A percentile compares a stretch with the other conserved stretches of the same genome.
Evolutionary conservation across 1,139 yeast species (phyloP).

Genomic region (Candida glucosophila): DNA sequence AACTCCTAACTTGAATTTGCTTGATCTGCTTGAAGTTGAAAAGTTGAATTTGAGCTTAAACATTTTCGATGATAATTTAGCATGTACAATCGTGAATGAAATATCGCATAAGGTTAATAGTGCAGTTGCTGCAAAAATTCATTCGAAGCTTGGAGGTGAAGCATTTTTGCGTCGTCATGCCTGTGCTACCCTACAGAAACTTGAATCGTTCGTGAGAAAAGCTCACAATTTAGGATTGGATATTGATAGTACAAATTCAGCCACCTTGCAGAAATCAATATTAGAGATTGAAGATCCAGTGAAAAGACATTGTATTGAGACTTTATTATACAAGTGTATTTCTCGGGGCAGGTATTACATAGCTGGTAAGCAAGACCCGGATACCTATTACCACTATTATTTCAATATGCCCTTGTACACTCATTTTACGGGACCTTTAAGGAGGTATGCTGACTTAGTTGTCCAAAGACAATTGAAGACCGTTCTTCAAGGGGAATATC

Average conservation of each 20-base stretch:
- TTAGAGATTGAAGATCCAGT: constrained; percentile 54
- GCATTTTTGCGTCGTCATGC: constrained; percentile 86
- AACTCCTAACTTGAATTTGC: constrained; percentile 53
- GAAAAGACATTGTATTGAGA: constrained; percentile 69
- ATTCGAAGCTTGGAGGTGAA: constrained; percentile 67
- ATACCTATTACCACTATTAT: constrained; percentile 69
- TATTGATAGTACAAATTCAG: constrained; percentile 68
- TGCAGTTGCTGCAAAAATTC: constrained; percentile 76
- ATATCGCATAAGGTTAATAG: constrained; percentile 73
- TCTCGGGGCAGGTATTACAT: constrained; percentile 78
- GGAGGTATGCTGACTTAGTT: constrained; percentile 85
- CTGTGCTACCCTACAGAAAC: constrained; percentile 72
- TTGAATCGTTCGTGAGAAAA: constrained; percentile 71
- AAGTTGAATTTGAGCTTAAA: constrained; percentile 63
- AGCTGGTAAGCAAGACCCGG: constrained; percentile 84
- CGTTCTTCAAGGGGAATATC: constrained; percentile 33
- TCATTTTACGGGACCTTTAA: constrained; percentile 87
- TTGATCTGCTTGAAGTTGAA: constrained; percentile 83
- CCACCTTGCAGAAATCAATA: constrained; percentile 66
- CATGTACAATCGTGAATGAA: constrained; percentile 61
- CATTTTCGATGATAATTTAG: constrained; percentile 55
- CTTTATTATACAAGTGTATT: constrained; percentile 74
- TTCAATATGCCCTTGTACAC: constrained; percentile 81
- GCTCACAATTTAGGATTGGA: constrained; percentile 57
- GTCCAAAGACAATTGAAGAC: constrained; percentile 87